Base-by-base conservation (phyloP, 2,329 filamentous ascomycete genomes). In the Paracorniculantispora psalliotae region DNA sequence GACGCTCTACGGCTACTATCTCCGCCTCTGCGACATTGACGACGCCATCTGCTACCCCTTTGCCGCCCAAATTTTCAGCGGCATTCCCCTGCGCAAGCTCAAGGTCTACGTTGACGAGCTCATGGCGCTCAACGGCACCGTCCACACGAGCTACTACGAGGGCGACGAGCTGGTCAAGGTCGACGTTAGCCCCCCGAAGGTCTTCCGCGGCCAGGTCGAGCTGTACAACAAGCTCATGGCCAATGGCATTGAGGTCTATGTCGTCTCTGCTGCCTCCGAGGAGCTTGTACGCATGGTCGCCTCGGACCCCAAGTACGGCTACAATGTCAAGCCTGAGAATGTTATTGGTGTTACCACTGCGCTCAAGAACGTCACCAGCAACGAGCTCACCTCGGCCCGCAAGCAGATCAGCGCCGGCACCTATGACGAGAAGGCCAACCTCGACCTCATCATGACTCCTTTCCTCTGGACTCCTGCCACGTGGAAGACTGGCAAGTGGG, bases 21-120 rank as follows among this genome's bases (percentile, higher is more conserved):
- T 67, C 52, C 75, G 76, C 19, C 67, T 78, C 10, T 78, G 75
- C 63, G 74, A 73, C 2, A 61, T 78, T 30, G 74, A 76, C 53
- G 71, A 73, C 23, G 64, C 69, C 12, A 47, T 78, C 19, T 78
- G 76, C 67, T 78, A 78, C 61, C 75, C 75, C 0, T 78, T 74
- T 67, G 71, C 69, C 10, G 74, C 73, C 1, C 73, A 78, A 60
- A 68, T 76, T 59, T 78, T 73, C 52, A 69, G 71, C 43, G 76
- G 74, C 26, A 66, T 78, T 35, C 69, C 75, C 1, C 69, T 81
- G 57, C 71, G 75, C 54, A 72, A 79, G 61, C 71, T 79, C 37
- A 77, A 77, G 66, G 73, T 71, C 60, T 75, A 77, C 62, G 73
- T 78, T 2, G 79, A 79, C 62, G 73, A 79, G 62, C 71, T 80